Base-by-base conservation (phyloP, 2,329 filamentous ascomycete species). In the Bretziella fagacearum region DNA sequence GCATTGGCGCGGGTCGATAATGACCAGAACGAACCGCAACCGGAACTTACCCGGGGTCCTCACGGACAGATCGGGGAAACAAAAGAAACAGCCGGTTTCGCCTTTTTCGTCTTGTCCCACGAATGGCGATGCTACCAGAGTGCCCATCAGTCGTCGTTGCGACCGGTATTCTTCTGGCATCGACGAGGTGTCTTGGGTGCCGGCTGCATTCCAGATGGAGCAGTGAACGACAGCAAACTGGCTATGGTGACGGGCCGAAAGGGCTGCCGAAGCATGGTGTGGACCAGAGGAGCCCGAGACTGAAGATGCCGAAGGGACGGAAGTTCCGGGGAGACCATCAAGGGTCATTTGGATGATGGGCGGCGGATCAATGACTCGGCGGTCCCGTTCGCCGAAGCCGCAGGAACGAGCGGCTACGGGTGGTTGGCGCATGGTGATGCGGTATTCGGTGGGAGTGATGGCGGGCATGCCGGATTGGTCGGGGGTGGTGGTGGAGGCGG, bases 51-150 rank as follows among this genome's bases (percentile, higher is more conserved):
- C 84, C 1, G 83, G 77, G 0, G 80, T 86, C 27, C 84, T 74
- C 58, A 82, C 85, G 3, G 81, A 86, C 17, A 91, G 67, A 57
- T 91, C 84, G 0, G 82, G 80, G 58, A 91, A 91, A 58, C 81
- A 84, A 61, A 89, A 91, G 66, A 89, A 91, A 56, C 80, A 85
- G 1, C 84, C 83, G 52, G 85, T 79, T 18, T 73, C 62, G 46
- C 77, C 75, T 46, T 77, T 68, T 56, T 89, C 82, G 57, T 91
- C 84, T 46, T 74, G 69, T 6, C 81, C 83, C 4, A 83, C 75
- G 54, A 85, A 87, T 0, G 83, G 79, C 1, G 79, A 83, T 5
- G 80, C 77, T 3, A 87, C 81, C 6, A 85, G 64, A 6, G 81
- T 82, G 15, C 84, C 84, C 81, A 89, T 89, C 33, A 91, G 65